These are phyloP conservation scores for Cucumis sativus DNA, from an alignment of 306 rosid genomes.

Conservation along the genomic window Cucumber_9930_V3 NC_026655.2:4862501-4863000, in stretches of 20 bases:
- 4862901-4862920: conserved; percentile 83
- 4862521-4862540: too few relatives aligned
- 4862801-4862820: conserved; percentile 69
- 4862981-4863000: conserved; percentile 92
- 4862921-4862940: conserved; percentile 98
- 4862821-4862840: conserved; percentile 85
- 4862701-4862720: neutral
- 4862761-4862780: conserved; percentile 45
- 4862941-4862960: conserved; percentile 80
- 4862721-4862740: conserved; percentile 68
- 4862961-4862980: conserved; percentile 88
- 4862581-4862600: too few relatives aligned
- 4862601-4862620: too few relatives aligned
- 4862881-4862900: conserved; percentile 70
- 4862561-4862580: too few relatives aligned
- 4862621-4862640: too few relatives aligned
- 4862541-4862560: too few relatives aligned
- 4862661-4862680: too few relatives aligned
- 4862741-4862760: conserved; percentile 40
- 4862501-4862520: too few relatives aligned
- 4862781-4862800: conserved; percentile 69
- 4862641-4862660: too few relatives aligned
- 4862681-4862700: too few relatives aligned
- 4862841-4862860: conserved; percentile 46
- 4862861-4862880: conserved; percentile 83